phyloP scores from a whole-genome alignment of 129 eudicot genomes.

The Silybum marianum region DNA sequence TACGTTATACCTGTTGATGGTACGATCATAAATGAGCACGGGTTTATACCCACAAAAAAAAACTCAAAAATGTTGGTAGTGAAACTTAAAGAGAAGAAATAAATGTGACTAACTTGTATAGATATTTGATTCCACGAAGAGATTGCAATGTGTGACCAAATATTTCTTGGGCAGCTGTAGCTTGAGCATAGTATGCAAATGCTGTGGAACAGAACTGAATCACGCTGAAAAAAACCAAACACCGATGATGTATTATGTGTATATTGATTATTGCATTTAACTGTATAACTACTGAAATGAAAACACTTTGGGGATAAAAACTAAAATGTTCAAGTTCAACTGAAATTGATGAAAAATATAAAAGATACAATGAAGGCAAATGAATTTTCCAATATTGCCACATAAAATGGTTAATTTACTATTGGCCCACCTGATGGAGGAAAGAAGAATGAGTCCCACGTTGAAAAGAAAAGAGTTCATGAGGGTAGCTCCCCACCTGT shows the following conservation, averaged over 20 bases:
- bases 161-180: constrained; percentile 98
- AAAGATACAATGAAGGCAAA: neutral
- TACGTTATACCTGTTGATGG: constrained; percentile 75
- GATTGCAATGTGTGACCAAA: constrained; percentile 97
- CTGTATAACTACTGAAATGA: too few species aligned
- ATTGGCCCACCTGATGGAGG: constrained; percentile 67
- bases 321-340: neutral
- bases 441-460: constrained; percentile 84
- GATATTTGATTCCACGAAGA: constrained; percentile 94
- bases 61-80: neutral
- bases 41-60: neutral
- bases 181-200: constrained; percentile 98
- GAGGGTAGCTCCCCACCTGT: constrained; percentile 95
- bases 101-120: constrained; percentile 71
- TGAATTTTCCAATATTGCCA: neutral
- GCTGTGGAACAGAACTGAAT: constrained; percentile 97
- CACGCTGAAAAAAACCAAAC: constrained; percentile 61
- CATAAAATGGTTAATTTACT: neutral
- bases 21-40: neutral
- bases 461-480: constrained; percentile 87
- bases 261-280: too few species aligned
- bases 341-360: neutral
- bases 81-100: neutral
- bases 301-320: neutral
- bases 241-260: neutral